phyloP scores from a whole-genome alignment of 768 basidiomycete genomes.

The Leccinum sublutescens region DNA sequence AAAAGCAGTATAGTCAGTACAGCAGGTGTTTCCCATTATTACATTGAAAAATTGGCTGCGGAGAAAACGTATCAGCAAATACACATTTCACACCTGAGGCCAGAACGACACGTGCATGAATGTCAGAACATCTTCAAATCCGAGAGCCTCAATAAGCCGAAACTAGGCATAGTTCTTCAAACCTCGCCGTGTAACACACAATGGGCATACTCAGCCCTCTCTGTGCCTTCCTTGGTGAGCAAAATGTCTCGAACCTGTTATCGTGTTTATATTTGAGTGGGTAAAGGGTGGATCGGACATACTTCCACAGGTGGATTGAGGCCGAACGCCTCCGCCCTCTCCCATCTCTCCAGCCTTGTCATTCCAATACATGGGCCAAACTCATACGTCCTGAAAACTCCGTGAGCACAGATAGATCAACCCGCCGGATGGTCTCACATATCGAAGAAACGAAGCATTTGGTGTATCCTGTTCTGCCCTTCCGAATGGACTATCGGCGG shows the following conservation, averaged over 20 bases:
- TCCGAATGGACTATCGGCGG: constrained; percentile 58
- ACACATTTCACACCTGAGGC: background rate
- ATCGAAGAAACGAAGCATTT: constrained; percentile 80
- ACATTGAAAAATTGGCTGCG: background rate
- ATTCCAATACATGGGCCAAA: constrained; percentile 81
- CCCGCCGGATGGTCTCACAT: constrained; percentile 42
- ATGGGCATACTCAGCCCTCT: constrained; percentile 52
- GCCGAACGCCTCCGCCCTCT: constrained; percentile 75
- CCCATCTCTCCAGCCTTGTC: constrained; percentile 84
- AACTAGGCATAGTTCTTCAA: constrained; percentile 6
- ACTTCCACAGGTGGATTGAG: constrained; percentile 81
- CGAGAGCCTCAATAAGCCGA: background rate
- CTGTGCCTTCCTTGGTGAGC: constrained; percentile 60
- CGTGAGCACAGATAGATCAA: constrained; percentile 1
- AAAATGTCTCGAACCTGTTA: constrained; percentile 77
- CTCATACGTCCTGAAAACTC: constrained; percentile 58
- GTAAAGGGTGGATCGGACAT: constrained; percentile 15
- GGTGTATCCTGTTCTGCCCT: constrained; percentile 59
- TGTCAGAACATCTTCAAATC: background rate
- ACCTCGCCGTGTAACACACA: constrained; percentile 56
- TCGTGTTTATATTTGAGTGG: background rate
- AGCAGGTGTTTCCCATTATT: background rate
- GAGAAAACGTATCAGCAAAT: background rate
- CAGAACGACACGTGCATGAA: background rate
- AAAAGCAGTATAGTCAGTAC: constrained; percentile 2